phyloP scores from a whole-genome alignment of 2,329 filamentous ascomycete species.

The Aspergillus phoenicis region DNA sequence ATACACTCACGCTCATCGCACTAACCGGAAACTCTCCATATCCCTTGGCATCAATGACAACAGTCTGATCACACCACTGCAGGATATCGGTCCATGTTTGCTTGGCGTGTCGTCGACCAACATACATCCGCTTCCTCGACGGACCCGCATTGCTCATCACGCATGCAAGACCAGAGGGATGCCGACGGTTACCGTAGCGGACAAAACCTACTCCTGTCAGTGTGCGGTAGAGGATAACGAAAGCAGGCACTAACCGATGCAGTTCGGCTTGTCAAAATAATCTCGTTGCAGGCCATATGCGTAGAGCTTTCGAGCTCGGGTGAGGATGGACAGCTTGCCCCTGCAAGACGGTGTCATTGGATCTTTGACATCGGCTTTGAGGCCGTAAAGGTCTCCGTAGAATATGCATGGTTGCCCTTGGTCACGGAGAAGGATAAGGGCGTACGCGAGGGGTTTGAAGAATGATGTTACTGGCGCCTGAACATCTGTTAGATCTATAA shows the following conservation, averaged over 20 bases:
- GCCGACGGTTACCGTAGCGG: constrained; percentile 53
- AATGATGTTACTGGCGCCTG: constrained; percentile 63
- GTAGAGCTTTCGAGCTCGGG: constrained; percentile 65
- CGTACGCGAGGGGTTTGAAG: constrained; percentile 73
- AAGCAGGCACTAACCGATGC: constrained; percentile 52
- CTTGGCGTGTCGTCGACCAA: constrained; percentile 60
- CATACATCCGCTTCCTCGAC: constrained; percentile 61
- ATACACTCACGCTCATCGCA: constrained; percentile 61
- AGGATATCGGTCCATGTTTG: constrained; percentile 67
- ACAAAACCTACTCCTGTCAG: constrained; percentile 43
- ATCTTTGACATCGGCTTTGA: constrained; percentile 50
- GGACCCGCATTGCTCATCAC: constrained; percentile 58
- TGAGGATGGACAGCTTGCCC: constrained; percentile 59
- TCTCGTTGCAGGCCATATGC: constrained; percentile 67
- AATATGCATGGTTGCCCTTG: constrained; percentile 69
- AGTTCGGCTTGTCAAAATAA: constrained; percentile 63
- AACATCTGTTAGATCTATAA: background rate
- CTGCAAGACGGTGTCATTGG: constrained; percentile 57
- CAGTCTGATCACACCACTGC: constrained; percentile 56
- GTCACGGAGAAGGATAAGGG: constrained; percentile 68
- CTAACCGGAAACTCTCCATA: constrained; percentile 61
- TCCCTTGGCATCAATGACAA: constrained; percentile 62
- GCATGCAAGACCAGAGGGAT: constrained; percentile 57
- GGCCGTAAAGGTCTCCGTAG: constrained; percentile 70
- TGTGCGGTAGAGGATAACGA: background rate